Conservation (phyloP, 139 green algal genomes). For the Coelastrella sp. region DNA sequence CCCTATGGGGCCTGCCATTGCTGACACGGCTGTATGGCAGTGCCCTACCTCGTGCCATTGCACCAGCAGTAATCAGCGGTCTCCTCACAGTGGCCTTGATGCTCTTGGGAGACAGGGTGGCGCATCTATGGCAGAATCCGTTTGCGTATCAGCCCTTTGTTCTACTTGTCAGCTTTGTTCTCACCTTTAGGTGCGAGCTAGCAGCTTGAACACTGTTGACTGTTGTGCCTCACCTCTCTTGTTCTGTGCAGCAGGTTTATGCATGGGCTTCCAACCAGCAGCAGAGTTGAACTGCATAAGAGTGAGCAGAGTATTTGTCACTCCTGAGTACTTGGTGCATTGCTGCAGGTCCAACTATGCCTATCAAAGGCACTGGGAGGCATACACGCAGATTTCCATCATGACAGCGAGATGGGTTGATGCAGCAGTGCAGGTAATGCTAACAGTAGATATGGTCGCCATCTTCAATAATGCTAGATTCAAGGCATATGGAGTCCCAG, state of each 20-base stretch:
- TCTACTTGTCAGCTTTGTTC: constrained; percentile 52
- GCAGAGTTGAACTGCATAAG: background rate
- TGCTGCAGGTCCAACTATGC: constrained; percentile 32
- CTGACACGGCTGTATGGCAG: constrained; percentile 29
- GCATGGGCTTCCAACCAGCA: too few relatives aligned
- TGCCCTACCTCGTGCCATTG: constrained; percentile 26
- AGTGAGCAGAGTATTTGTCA: background rate
- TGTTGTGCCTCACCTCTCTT: background rate
- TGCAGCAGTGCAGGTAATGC: constrained; percentile 40
- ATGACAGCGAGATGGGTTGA: constrained; percentile 50
- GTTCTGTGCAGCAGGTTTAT: too few relatives aligned
- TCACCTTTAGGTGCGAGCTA: constrained; percentile 59
- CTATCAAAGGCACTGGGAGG: constrained; percentile 43
- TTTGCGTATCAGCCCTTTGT: constrained; percentile 51
- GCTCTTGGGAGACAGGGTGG: background rate
- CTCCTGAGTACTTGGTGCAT: background rate
- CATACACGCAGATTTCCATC: constrained; percentile 22
- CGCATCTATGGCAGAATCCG: constrained; percentile 48
- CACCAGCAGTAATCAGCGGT: constrained; percentile 13
- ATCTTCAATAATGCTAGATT: too few relatives aligned
- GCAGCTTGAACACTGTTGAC: background rate
- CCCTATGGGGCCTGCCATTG: constrained; percentile 25
- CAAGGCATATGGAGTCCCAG: too few relatives aligned
- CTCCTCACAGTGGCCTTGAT: constrained; percentile 11
- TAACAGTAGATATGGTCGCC: background rate